Evolutionary conservation across 129 eudicot genomes (phyloP).

Genomic region (Tagetes erecta): DNA sequence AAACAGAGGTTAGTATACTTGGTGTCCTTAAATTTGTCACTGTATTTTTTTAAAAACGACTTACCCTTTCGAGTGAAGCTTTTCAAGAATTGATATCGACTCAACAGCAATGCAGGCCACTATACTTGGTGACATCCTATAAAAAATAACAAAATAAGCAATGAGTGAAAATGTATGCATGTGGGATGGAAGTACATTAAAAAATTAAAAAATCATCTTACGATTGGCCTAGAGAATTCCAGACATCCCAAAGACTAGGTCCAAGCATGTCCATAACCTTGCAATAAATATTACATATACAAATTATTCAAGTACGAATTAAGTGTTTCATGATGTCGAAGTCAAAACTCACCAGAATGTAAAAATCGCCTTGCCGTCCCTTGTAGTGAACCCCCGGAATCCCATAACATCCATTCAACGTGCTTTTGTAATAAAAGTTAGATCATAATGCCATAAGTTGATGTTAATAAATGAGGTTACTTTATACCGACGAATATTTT

Average conservation of each 20-base stretch:
- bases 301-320: conserved; percentile 5
- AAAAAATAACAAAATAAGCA: conserved; percentile 20
- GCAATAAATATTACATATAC: conserved; percentile 17
- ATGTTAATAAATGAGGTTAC: not conserved
- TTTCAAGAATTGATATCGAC: conserved; percentile 96
- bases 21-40: not conserved
- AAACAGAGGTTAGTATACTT: conserved; percentile 15
- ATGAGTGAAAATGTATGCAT: conserved; percentile 7
- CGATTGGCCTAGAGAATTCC: conserved; percentile 99
- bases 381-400: conserved; percentile 91
- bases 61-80: conserved; percentile 96
- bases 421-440: conserved; percentile 43
- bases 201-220: conserved; percentile 46
- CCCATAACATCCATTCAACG: conserved; percentile 93
- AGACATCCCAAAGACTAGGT: conserved; percentile 99
- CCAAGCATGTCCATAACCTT: conserved; percentile 99
- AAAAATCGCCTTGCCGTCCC: conserved; percentile 97
- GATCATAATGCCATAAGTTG: conserved; percentile 15
- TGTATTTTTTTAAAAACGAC: conserved; percentile 4
- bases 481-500: not conserved
- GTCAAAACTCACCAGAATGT: conserved; percentile 78
- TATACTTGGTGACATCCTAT: conserved; percentile 94
- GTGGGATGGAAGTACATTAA: not conserved
- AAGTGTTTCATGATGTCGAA: conserved; percentile 8
- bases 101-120: conserved; percentile 99